Evolutionary conservation across 345 rosid genomes (phyloP), one percentile per base, ranked within the genome.

Genomic region (Trapa incisa): DNA sequence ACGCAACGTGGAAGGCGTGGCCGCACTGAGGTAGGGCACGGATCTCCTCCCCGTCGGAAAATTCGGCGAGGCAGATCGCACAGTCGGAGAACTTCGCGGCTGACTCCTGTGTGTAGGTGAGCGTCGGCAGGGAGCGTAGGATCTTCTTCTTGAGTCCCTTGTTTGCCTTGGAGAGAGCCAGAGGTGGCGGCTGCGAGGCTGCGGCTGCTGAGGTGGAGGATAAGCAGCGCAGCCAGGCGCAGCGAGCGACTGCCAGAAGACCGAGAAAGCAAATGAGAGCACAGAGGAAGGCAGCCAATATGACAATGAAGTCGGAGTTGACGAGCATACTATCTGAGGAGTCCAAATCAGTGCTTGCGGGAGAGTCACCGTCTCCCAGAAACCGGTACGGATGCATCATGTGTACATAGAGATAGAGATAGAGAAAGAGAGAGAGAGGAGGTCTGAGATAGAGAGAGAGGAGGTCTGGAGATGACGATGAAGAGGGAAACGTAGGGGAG

Each of bases 151-250:
- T 87, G 4, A 94, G 65, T 2, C 96, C 97, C 67, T 86, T 91
- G 78, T 85, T 91, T 36, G 97, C 90, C 1, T 80, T 75, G 37
- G 89, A 70, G 12, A 80, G 58, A 16, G 80, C 69, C 2, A 81
- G 72, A 54, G 74, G 64, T 56, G 0, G 70, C 29, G 5, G 72
- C 60, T 48, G 65, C 6, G 75, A 12, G 80, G 73, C 1, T 81
- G 70, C 47, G 74, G 48, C 48, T 5, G 48, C 6, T 45, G 77
- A 69, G 11, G 70, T 56, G 66, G 84, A 73, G 66, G 86, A 80
- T 42, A 83, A 53, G 45, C 96, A 90, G 67, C 98, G 92, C 65
- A 93, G 84, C 97, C 98, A 92, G 47, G 87, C 89, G 75, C 98
- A 90, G 47, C 94, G 86, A 15, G 96, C 91, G 41, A 87, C 92